Conservation (phyloP, 2,329 filamentous ascomycete genomes). For the Coccinonectria pachysandricola region DNA sequence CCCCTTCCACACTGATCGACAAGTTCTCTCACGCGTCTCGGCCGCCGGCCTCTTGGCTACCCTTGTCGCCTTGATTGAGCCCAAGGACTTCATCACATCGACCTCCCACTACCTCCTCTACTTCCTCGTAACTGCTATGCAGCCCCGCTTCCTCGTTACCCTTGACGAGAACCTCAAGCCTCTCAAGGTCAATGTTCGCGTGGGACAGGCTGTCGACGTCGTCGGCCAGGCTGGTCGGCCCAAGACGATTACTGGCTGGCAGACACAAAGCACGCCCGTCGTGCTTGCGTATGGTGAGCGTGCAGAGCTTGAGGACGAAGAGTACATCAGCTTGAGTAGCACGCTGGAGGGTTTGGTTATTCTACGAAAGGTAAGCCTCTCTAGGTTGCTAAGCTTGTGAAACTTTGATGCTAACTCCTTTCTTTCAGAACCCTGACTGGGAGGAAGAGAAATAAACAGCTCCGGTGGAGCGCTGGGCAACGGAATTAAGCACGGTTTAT, state of each 20-base stretch:
- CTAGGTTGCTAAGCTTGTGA: neutral
- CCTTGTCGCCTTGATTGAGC: slow-evolving; percentile 86
- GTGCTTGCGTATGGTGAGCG: slow-evolving; percentile 89
- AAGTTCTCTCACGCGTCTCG: slow-evolving; percentile 85
- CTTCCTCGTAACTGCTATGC: slow-evolving; percentile 93
- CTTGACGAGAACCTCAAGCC: slow-evolving; percentile 92
- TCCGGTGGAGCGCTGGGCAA: slow-evolving; percentile 11
- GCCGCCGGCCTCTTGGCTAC: slow-evolving; percentile 84
- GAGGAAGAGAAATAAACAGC: slow-evolving; percentile 26
- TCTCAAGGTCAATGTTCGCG: slow-evolving; percentile 87
- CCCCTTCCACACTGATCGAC: slow-evolving; percentile 98
- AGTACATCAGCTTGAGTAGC: slow-evolving; percentile 87
- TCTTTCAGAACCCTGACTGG: slow-evolving; percentile 29
- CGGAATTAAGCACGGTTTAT: too few species aligned
- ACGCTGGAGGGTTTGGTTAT: slow-evolving; percentile 93
- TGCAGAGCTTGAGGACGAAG: slow-evolving; percentile 93
- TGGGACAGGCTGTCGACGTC: slow-evolving; percentile 96
- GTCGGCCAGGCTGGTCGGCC: slow-evolving; percentile 93
- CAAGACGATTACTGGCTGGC: slow-evolving; percentile 99
- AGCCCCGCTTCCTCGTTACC: slow-evolving; percentile 91
- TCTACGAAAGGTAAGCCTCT: slow-evolving; percentile 71
- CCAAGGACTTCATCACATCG: slow-evolving; percentile 68
- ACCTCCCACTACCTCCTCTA: slow-evolving; percentile 87
- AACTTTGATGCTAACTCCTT: slow-evolving; percentile 8
- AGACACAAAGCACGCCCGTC: slow-evolving; percentile 98